phyloP scores from a whole-genome alignment of 164 flowering plant genomes.

The Annona squamosa region DNA sequence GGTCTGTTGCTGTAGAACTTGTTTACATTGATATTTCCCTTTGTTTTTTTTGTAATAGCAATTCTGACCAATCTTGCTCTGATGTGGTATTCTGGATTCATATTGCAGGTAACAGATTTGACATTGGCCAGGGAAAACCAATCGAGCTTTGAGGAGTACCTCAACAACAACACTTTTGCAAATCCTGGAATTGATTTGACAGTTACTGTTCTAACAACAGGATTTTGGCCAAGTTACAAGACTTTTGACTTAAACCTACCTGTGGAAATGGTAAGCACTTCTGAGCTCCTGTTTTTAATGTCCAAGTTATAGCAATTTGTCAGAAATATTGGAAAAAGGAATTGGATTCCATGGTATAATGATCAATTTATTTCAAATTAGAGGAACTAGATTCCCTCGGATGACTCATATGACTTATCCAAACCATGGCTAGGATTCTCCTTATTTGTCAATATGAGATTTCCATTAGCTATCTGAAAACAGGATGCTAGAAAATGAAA shows the following conservation, averaged over 20 bases:
- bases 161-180: conserved; percentile 36
- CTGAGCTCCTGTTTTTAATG: too few species aligned
- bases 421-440: too few species aligned
- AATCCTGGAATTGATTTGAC: conserved; percentile 76
- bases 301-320: too few species aligned
- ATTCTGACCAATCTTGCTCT: not conserved
- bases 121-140: conserved; percentile 72
- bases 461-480: too few species aligned
- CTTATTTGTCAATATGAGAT: too few species aligned
- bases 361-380: too few species aligned
- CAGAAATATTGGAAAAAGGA: too few species aligned
- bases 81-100: conserved; percentile 5
- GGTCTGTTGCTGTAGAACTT: conserved; percentile 30
- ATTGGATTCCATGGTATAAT: too few species aligned
- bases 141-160: conserved; percentile 64
- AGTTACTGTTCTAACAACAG: conserved; percentile 75
- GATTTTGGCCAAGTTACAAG: conserved; percentile 86
- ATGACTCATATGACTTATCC: too few species aligned
- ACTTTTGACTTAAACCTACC: conserved; percentile 78
- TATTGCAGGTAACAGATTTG: conserved; percentile 62
- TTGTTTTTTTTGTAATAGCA: not conserved
- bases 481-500: too few species aligned
- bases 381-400: too few species aligned
- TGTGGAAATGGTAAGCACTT: conserved; percentile 51
- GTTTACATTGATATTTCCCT: not conserved